Evolutionary conservation across 2,329 filamentous ascomycete species (phyloP).

Genomic region (Colletotrichum coccodes): DNA sequence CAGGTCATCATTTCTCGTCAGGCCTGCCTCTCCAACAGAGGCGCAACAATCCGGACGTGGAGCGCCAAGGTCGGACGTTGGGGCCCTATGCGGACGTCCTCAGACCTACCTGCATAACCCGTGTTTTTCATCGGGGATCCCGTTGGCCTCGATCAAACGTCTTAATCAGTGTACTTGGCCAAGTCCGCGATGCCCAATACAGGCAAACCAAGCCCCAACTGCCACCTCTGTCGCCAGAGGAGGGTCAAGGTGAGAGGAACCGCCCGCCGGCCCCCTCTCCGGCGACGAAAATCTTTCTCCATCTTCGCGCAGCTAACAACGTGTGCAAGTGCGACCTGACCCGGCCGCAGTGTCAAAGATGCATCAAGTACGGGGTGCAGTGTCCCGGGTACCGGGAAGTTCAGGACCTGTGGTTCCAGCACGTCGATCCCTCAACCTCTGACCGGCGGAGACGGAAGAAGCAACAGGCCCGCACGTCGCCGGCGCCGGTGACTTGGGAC

Average conservation of each 20-base stretch:
- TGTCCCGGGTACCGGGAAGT: conserved; percentile 53
- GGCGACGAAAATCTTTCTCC: not conserved
- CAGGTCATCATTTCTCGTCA: not conserved
- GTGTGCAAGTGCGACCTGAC: conserved; percentile 48
- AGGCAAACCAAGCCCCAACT: conserved; percentile 52
- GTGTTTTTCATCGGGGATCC: not conserved
- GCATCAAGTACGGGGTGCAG: conserved; percentile 50
- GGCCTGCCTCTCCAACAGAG: not conserved
- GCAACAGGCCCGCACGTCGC: conserved; percentile 23
- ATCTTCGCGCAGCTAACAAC: conserved; percentile 12
- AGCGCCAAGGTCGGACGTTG: not conserved
- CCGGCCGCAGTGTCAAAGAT: conserved; percentile 50
- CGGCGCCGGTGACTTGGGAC: not conserved
- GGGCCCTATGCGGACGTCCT: not conserved
- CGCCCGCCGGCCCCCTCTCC: not conserved
- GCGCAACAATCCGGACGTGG: not conserved
- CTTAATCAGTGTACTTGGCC: not conserved
- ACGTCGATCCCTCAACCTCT: conserved; percentile 40
- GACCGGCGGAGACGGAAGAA: conserved; percentile 44
- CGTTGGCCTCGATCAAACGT: not conserved
- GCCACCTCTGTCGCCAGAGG: conserved; percentile 50
- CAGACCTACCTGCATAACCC: not conserved
- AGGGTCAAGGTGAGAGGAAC: conserved; percentile 49
- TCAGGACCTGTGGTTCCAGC: conserved; percentile 51
- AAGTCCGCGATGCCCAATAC: conserved; percentile 49